phyloP scores from a whole-genome alignment of 176 grass and related monocot genomes.

The Paspalum vaginatum region DNA sequence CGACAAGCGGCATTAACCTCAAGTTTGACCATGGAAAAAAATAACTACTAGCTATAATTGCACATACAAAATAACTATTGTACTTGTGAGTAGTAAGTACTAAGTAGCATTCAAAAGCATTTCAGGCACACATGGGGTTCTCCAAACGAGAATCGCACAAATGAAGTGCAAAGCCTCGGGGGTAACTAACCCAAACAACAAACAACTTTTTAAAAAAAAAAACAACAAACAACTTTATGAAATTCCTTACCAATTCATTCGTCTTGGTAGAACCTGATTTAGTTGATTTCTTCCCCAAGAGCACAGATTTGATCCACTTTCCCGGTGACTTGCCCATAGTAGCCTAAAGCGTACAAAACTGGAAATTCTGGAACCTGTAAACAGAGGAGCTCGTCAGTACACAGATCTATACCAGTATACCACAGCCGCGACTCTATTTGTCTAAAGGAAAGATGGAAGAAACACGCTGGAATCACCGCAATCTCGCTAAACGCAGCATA shows the following conservation, averaged over 20 bases:
- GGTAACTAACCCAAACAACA: neutral
- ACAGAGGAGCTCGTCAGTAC: neutral
- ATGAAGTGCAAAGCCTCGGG: neutral
- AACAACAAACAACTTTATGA: neutral
- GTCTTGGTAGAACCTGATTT: slow-evolving; percentile 62
- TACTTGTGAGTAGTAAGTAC: neutral
- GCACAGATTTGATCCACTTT: slow-evolving; percentile 87
- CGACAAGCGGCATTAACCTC: neutral
- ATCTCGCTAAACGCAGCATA: neutral
- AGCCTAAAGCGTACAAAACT: neutral
- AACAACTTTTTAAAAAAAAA: no score
- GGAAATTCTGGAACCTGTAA: slow-evolving; percentile 6
- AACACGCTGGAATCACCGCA: neutral
- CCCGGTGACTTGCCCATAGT: slow-evolving; percentile 87
- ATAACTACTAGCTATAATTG: neutral
- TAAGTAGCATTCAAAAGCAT: neutral
- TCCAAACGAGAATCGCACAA: neutral
- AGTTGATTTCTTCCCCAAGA: slow-evolving; percentile 83
- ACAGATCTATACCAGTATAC: slow-evolving; percentile 28
- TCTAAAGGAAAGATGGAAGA: neutral
- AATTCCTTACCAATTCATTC: slow-evolving; percentile 47
- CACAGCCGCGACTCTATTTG: neutral
- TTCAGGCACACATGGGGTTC: neutral
- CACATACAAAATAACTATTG: neutral
- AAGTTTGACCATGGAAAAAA: neutral